These are phyloP conservation scores for Blastobotrys serpentis DNA, from an alignment of 1,139 yeast species.

Conservation along the genomic window DNA sequence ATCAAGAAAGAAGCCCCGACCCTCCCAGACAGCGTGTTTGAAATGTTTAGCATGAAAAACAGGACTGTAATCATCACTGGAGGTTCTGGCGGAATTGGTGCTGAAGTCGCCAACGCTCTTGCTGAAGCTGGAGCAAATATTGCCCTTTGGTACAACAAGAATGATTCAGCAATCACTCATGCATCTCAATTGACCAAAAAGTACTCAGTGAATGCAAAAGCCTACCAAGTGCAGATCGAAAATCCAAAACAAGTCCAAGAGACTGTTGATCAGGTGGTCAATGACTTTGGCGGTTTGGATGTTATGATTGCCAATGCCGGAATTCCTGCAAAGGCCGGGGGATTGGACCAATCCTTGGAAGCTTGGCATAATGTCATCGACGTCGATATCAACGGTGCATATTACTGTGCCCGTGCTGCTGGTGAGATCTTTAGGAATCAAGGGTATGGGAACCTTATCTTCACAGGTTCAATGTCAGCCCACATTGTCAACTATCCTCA, in stretches of 20 bases:
- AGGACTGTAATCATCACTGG: conserved; percentile 73
- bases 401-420: conserved; percentile 46
- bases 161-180: conserved; percentile 54
- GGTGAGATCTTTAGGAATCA: conserved; percentile 63
- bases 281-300: conserved; percentile 65
- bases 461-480: conserved; percentile 87
- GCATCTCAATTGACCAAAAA: conserved; percentile 56
- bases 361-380: conserved; percentile 14
- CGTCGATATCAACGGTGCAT: conserved; percentile 16
- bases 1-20: background rate
- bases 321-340: conserved; percentile 28
- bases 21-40: conserved; percentile 14
- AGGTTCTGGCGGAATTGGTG: conserved; percentile 70
- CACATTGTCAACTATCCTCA: conserved; percentile 79
- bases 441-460: conserved; percentile 54
- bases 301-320: conserved; percentile 64
- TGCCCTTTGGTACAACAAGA: conserved; percentile 30
- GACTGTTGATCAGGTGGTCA: conserved; percentile 56
- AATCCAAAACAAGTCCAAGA: conserved; percentile 56
- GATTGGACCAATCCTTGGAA: conserved; percentile 8
- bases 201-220: conserved; percentile 64
- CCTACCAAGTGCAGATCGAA: conserved; percentile 69
- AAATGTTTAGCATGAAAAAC: conserved; percentile 48
- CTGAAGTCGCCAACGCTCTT: conserved; percentile 65
- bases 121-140: conserved; percentile 77